phyloP scores from a whole-genome alignment of 108 stramenopile species.

The Hondaea fermentalgiana region DNA sequence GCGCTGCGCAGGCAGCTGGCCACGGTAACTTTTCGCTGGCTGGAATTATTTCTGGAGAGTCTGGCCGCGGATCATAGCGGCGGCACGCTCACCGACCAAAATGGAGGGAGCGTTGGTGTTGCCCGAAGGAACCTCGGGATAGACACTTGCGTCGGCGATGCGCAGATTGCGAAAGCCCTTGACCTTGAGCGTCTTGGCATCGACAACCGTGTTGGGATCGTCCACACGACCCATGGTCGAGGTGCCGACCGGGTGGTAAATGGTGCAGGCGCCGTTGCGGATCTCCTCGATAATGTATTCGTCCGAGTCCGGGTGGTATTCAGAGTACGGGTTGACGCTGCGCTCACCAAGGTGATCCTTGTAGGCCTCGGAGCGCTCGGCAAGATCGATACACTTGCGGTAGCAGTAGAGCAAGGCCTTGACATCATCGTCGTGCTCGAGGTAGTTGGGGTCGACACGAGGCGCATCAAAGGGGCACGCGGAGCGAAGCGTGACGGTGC shows the following conservation, averaged over 20 bases:
- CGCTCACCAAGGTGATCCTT: not conserved
- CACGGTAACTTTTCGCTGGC: too few relatives aligned
- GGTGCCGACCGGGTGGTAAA: not conserved
- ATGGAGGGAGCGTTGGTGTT: not conserved
- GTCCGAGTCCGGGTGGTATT: not conserved
- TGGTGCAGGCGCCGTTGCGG: not conserved
- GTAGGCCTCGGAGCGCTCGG: not conserved
- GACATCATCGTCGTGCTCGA: not conserved
- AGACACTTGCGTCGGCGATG: not conserved
- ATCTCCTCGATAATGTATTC: slow-evolving; percentile 15
- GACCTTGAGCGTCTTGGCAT: slow-evolving; percentile 21
- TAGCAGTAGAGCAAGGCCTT: not conserved
- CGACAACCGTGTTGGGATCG: not conserved
- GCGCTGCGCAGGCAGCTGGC: too few relatives aligned
- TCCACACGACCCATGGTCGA: not conserved
- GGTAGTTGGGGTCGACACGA: not conserved
- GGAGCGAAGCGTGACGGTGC: not conserved
- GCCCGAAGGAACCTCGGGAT: not conserved
- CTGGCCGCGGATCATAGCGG: not conserved
- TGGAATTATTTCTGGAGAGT: too few relatives aligned
- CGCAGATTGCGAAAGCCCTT: not conserved
- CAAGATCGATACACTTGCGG: not conserved
- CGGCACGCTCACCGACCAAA: not conserved
- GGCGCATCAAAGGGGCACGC: not conserved
- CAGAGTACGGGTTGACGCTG: not conserved